Evolutionary conservation across 2,329 filamentous ascomycete species (phyloP).

Genomic region (Pestalotiopsis sp.): DNA sequence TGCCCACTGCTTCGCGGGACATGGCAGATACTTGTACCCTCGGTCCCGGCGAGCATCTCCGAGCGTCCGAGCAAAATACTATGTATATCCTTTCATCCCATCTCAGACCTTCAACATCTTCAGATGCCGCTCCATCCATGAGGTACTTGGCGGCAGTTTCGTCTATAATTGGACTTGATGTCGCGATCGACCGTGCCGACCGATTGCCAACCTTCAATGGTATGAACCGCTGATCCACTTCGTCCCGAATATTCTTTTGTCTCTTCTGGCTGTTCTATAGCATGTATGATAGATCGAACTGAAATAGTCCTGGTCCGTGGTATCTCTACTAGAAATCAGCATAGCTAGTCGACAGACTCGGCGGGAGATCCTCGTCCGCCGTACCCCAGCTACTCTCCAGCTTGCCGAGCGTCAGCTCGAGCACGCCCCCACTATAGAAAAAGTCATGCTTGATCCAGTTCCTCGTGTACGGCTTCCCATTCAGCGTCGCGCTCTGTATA

Average conservation of each 20-base stretch:
- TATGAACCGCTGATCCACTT: background rate
- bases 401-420: conserved; percentile 61
- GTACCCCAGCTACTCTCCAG: conserved; percentile 64
- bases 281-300: background rate
- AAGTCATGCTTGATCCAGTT: conserved; percentile 70
- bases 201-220: background rate
- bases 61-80: background rate
- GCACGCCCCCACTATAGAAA: conserved; percentile 59
- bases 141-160: background rate
- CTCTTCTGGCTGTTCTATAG: background rate
- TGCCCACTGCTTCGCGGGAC: no score
- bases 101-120: background rate
- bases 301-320: background rate
- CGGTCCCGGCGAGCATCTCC: background rate
- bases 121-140: background rate
- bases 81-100: background rate
- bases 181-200: background rate
- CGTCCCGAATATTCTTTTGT: background rate
- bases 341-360: conserved; percentile 44
- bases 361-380: conserved; percentile 58
- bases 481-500: conserved; percentile 61
- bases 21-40: background rate
- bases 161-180: background rate
- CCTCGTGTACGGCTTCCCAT: conserved; percentile 58
- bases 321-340: conserved; percentile 2